These are phyloP conservation scores for Tetracentron sinense DNA, from an alignment of 164 flowering plant species.

Conservation along the genomic window DNA sequence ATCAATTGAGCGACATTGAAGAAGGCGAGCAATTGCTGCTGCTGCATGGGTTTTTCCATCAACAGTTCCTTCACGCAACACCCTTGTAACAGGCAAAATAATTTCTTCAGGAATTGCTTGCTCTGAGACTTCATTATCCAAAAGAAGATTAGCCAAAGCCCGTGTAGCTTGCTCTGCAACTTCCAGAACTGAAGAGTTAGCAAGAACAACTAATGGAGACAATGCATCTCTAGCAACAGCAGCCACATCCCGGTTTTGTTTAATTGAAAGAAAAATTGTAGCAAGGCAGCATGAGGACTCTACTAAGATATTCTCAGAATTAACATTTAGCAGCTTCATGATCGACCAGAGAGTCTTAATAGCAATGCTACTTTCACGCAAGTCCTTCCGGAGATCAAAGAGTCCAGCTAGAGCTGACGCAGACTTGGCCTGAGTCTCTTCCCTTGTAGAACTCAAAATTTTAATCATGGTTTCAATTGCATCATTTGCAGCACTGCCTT, in stretches of 20 bases:
- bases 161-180: slow-evolving; percentile 65
- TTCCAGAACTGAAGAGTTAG: slow-evolving; percentile 51
- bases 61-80: slow-evolving; percentile 54
- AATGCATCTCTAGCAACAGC: slow-evolving; percentile 58
- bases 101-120: slow-evolving; percentile 57
- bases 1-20: slow-evolving; percentile 43
- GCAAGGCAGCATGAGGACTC: slow-evolving; percentile 67
- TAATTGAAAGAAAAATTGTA: slow-evolving; percentile 67
- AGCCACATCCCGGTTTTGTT: slow-evolving; percentile 61
- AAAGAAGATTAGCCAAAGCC: slow-evolving; percentile 67
- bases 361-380: slow-evolving; percentile 68
- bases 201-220: slow-evolving; percentile 46
- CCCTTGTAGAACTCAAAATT: slow-evolving; percentile 52
- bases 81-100: slow-evolving; percentile 64
- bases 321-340: slow-evolving; percentile 51
- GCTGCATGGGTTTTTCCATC: slow-evolving; percentile 68
- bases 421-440: slow-evolving; percentile 76
- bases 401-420: slow-evolving; percentile 69
- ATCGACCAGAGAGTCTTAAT: slow-evolving; percentile 49
- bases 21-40: slow-evolving; percentile 71
- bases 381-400: slow-evolving; percentile 57
- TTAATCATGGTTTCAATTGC: slow-evolving; percentile 76
- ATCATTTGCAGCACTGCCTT: slow-evolving; percentile 82
- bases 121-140: slow-evolving; percentile 56
- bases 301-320: slow-evolving; percentile 48